A percentile compares a stretch with the other conserved stretches of the same genome.
Evolutionary conservation across 441 rosid species (phyloP).

Genomic region (Adansonia rubrostipa): DNA sequence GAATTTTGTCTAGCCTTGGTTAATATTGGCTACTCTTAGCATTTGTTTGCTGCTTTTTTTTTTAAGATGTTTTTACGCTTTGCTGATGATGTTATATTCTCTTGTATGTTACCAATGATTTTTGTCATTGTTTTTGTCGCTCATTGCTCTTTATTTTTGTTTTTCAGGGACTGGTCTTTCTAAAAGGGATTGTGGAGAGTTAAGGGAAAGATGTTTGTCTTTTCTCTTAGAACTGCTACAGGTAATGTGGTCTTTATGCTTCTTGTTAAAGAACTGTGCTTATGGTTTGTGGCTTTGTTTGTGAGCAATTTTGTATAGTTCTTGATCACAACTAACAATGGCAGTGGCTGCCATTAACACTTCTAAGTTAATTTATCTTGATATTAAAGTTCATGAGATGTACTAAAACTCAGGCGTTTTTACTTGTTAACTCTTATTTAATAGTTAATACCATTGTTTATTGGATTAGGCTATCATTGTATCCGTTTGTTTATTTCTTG

Average conservation of each 20-base stretch:
- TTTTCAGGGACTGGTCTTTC: conserved; percentile 78
- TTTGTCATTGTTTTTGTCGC: conserved; percentile 16
- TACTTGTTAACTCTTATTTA: conserved; percentile 7
- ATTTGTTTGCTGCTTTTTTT: conserved; percentile 10
- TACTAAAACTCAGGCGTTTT: conserved; percentile 8
- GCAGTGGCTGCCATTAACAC: neutral
- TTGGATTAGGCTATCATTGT: neutral
- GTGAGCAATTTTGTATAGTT: neutral
- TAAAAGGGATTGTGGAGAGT: conserved; percentile 57
- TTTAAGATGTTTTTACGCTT: neutral
- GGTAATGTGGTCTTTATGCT: conserved; percentile 46
- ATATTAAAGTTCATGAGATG: neutral
- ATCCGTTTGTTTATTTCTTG: neutral
- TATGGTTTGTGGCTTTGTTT: conserved; percentile 19
- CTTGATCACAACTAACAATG: neutral
- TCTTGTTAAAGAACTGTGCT: neutral
- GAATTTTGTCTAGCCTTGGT: conserved; percentile 4
- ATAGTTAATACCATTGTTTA: neutral
- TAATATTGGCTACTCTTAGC: neutral
- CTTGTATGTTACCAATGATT: neutral
- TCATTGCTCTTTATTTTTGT: neutral
- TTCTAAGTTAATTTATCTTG: neutral
- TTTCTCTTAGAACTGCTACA: conserved; percentile 65
- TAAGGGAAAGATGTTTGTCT: conserved; percentile 70
- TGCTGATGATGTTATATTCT: neutral